These are phyloP conservation scores for Aspergillaceae sp. DNA, from an alignment of 2,329 filamentous ascomycete species.

Conservation along the genomic window DNA sequence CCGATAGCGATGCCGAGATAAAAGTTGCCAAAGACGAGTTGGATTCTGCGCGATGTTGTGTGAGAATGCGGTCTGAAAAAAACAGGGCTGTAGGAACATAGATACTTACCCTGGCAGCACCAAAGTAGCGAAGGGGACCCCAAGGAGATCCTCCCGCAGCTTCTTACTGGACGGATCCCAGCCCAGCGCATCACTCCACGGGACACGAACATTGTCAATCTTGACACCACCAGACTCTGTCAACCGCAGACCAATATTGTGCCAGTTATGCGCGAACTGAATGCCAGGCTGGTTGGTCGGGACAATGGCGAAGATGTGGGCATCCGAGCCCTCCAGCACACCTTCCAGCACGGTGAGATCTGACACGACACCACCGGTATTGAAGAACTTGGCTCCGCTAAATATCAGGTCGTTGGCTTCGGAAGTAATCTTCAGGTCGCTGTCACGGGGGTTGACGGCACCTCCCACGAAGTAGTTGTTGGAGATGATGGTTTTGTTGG, in stretches of 20 bases:
- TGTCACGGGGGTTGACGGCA: slow-evolving; percentile 59
- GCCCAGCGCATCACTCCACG: slow-evolving; percentile 55
- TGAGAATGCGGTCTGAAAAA: too few species aligned
- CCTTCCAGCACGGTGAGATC: slow-evolving; percentile 60
- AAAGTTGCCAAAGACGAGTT: slow-evolving; percentile 59
- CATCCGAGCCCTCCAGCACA: slow-evolving; percentile 47
- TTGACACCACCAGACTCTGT: slow-evolving; percentile 57
- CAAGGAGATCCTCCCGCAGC: slow-evolving; percentile 43
- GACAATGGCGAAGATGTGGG: slow-evolving; percentile 57
- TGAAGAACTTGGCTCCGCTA: slow-evolving; percentile 58
- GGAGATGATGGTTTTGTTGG: slow-evolving; percentile 49
- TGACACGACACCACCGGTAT: slow-evolving; percentile 58
- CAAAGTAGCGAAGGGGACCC: slow-evolving; percentile 49
- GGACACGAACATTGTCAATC: slow-evolving; percentile 49
- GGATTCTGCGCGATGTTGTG: slow-evolving; percentile 39
- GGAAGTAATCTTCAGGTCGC: slow-evolving; percentile 48
- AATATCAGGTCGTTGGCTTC: slow-evolving; percentile 46
- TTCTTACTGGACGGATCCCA: slow-evolving; percentile 47
- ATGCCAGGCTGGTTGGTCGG: slow-evolving; percentile 51
- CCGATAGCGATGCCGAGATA: slow-evolving; percentile 57
- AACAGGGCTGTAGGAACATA: neutral
- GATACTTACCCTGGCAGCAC: slow-evolving; percentile 47
- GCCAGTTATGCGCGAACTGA: slow-evolving; percentile 50
- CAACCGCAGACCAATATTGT: slow-evolving; percentile 55
- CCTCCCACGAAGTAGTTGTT: slow-evolving; percentile 60